These are phyloP conservation scores for Eimeria acervulina DNA, from an alignment of 169 alveolate species.

Conservation along the genomic window DNA sequence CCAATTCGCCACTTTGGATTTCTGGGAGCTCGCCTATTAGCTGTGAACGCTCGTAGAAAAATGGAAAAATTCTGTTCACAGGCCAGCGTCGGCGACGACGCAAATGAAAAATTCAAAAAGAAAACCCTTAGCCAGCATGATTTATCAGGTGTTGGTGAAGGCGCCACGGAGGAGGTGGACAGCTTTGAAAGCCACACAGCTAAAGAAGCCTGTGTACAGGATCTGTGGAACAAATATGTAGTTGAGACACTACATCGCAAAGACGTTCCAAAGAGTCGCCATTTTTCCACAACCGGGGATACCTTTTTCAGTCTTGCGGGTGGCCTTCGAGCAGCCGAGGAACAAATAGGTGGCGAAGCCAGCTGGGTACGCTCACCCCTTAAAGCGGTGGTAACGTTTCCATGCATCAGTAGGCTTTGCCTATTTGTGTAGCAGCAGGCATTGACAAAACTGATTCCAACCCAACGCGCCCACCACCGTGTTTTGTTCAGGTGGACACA, in stretches of 20 bases:
- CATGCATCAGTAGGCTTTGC: not conserved
- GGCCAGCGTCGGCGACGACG: not conserved
- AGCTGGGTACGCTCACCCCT: not conserved
- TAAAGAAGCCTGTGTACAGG: not conserved
- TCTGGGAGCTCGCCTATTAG: conserved; percentile 65
- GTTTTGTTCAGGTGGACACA: not conserved
- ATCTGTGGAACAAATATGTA: conserved; percentile 67
- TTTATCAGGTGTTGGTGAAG: not conserved
- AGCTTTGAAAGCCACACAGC: not conserved
- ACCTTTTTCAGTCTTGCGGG: not conserved
- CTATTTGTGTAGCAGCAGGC: not conserved
- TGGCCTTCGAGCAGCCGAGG: not conserved
- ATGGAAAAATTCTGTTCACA: conserved; percentile 63
- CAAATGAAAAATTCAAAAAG: not conserved
- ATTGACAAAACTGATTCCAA: not conserved
- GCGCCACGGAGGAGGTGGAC: conserved; percentile 3
- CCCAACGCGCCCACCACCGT: not conserved
- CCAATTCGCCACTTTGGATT: conserved; percentile 80
- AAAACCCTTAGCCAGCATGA: not conserved
- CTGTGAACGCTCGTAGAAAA: conserved; percentile 61
- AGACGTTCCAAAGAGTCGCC: not conserved
- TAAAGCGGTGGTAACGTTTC: not conserved
- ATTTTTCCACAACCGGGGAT: not conserved
- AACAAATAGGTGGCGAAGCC: not conserved
- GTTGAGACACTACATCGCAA: conserved; percentile 51